Percentiles rank a stretch among this genome's conserved stretches.
phyloP scores from a whole-genome alignment of 495 filamentous ascomycete species.

The Amniculicola lignicola region DNA sequence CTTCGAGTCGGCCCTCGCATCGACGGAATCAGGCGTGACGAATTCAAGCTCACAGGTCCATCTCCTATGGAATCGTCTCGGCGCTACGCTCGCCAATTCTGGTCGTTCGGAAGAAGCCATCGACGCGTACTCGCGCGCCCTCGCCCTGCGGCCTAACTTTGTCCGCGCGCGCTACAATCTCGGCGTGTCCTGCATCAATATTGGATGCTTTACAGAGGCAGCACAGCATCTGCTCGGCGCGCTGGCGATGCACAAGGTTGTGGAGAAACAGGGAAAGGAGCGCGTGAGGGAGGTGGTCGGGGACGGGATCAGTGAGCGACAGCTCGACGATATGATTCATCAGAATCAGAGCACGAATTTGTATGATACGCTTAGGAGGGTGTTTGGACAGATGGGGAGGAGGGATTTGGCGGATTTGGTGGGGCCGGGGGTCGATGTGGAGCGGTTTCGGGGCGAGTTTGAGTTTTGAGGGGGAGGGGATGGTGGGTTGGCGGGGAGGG shows the following conservation, averaged over 20 bases:
- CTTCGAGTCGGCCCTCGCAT: conserved; percentile 84
- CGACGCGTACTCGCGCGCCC: conserved; percentile 88
- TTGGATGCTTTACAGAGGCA: conserved; percentile 88
- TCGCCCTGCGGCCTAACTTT: conserved; percentile 88
- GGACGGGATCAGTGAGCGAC: conserved; percentile 57
- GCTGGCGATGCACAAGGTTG: conserved; percentile 92
- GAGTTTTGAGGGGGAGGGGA: conserved; percentile 55
- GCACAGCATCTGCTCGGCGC: conserved; percentile 93
- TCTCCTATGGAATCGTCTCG: conserved; percentile 95
- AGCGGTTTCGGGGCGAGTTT: conserved; percentile 78
- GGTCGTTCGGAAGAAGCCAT: conserved; percentile 93
- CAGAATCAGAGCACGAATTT: conserved; percentile 97
- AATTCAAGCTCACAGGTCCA: conserved; percentile 79
- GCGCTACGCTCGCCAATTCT: conserved; percentile 92
- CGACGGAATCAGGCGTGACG: conserved; percentile 69
- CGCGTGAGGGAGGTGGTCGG: conserved; percentile 78
- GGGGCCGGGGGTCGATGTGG: conserved; percentile 83
- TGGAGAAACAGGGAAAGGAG: conserved; percentile 79
- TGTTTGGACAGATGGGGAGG: conserved; percentile 91
- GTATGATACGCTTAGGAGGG: conserved; percentile 85
- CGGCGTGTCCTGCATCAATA: conserved; percentile 95
- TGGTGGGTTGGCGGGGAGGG: background rate
- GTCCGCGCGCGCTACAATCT: conserved; percentile 96
- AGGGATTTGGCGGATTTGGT: conserved; percentile 85
- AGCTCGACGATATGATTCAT: conserved; percentile 73